Base-by-base conservation (phyloP, 805 yeast species). In the Cyberlindnera mrakii region DNA sequence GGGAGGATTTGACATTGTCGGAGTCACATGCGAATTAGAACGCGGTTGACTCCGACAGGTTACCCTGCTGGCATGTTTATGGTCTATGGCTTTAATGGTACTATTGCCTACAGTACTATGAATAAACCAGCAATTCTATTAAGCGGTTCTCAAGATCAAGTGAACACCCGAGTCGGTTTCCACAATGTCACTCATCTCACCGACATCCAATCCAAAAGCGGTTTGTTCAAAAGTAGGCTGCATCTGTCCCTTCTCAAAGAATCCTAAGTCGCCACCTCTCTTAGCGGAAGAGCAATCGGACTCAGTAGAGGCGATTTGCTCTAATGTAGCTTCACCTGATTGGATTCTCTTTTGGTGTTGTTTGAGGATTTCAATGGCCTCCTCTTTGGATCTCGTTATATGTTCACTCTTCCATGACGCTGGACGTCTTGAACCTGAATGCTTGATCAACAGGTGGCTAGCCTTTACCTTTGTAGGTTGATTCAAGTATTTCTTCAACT, bases 91-190 rank as follows among this genome's bases (percentile, higher is more conserved):
- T 19, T 6, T 19, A 19, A 33, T 17, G 9, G 17, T 17, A 17
- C 35, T 33, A 10, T 11, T 6, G 4, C 27, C 11, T 10, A 23
- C 11, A 23, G 8, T 23, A 23, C 27, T 23, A 23, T 27, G 11
- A 9, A 23, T 23, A 11, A 23, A 23, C 23, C 18, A n/a, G n/a
- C 9, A 5, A 65, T 60, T 15, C 58, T 60, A n/a, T 44, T 35
- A 49, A 4, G 46, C 96, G 1, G 90, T 84, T 61, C 99, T 75
- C 65, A 84, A 84, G 56, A 93, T 80, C 49, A 93, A 62, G 58
- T 93, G 99, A 39, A 88, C 80, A 18, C 99, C 99, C 52, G 95
- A 83, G 56, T 83, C 95, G 15, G 90, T 78, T 65, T 89, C 97
- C 14, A 93, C 85, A 23, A 89, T 77, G 35, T 78, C 85, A 57